Evolutionary conservation across 768 basidiomycete species (phyloP).

Genomic region (Rhizopogon vulgaris): DNA sequence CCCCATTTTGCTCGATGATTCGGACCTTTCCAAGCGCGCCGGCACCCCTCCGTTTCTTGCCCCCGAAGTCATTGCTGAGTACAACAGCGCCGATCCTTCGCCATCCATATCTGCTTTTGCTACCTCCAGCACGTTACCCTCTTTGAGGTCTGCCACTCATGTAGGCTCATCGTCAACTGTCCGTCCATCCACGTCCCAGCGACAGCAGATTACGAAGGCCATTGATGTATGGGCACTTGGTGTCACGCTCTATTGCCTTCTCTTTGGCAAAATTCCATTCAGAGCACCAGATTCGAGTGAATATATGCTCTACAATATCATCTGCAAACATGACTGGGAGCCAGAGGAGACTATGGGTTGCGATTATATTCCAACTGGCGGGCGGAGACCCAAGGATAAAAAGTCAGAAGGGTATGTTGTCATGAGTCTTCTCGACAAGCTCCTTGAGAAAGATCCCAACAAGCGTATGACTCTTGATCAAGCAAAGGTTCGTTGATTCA

Average conservation of each 20-base stretch:
- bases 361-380: conserved; percentile 60
- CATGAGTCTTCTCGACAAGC: conserved; percentile 61
- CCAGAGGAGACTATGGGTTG: conserved; percentile 66
- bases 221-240: conserved; percentile 99
- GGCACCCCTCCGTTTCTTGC: conserved; percentile 96
- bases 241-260: conserved; percentile 89
- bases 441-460: conserved; percentile 76
- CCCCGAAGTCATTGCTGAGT: conserved; percentile 86
- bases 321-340: conserved; percentile 71
- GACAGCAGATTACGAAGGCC: conserved; percentile 74
- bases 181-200: conserved; percentile 21
- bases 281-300: conserved; percentile 49
- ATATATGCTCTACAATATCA: conserved; percentile 73
- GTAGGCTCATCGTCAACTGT: conserved; percentile 25
- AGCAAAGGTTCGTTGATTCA: conserved; percentile 61
- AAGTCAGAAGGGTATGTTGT: conserved; percentile 54
- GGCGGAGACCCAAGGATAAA: conserved; percentile 40
- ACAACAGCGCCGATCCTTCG: conserved; percentile 30
- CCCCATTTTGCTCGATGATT: conserved; percentile 72
- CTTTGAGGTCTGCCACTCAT: conserved; percentile 22
- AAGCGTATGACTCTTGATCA: conserved; percentile 73
- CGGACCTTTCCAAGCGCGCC: conserved; percentile 83
- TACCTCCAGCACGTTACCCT: conserved; percentile 25
- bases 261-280: conserved; percentile 87
- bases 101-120: conserved; percentile 26